These are phyloP conservation scores for Russula lepida DNA, from an alignment of 768 basidiomycete genomes.

Conservation along the genomic window DNA sequence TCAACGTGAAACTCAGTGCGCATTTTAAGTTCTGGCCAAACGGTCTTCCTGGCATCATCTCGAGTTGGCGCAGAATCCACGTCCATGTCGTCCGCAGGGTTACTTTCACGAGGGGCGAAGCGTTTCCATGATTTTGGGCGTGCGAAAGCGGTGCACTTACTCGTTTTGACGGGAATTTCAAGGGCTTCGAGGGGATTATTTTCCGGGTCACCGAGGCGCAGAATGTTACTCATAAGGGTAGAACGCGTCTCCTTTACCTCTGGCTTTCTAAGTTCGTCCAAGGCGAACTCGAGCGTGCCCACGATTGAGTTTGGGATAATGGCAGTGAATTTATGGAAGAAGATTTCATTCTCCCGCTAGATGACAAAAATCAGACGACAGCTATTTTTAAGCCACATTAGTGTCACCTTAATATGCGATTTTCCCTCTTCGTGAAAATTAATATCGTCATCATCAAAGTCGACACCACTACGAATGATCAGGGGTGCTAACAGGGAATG, in stretches of 20 bases:
- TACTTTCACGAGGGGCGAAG: slow-evolving; percentile 37
- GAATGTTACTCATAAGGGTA: slow-evolving; percentile 46
- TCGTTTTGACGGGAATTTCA: slow-evolving; percentile 62
- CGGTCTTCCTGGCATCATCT: slow-evolving; percentile 17
- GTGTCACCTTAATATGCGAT: slow-evolving; percentile 57
- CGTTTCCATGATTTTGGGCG: slow-evolving; percentile 76
- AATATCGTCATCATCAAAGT: slow-evolving; percentile 72
- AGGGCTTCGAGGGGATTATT: slow-evolving; percentile 61
- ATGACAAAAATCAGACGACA: background rate
- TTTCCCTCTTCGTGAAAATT: slow-evolving; percentile 62
- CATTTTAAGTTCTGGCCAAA: slow-evolving; percentile 36
- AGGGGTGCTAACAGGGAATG: background rate
- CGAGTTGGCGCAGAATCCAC: slow-evolving; percentile 18
- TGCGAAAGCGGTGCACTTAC: slow-evolving; percentile 69
- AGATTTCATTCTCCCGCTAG: slow-evolving; percentile 67
- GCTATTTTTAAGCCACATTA: background rate
- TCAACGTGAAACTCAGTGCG: slow-evolving; percentile 53
- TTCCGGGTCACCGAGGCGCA: slow-evolving; percentile 74
- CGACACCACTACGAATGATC: slow-evolving; percentile 57
- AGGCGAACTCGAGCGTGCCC: slow-evolving; percentile 57
- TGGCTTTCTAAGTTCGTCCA: slow-evolving; percentile 52
- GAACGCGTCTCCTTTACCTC: slow-evolving; percentile 66
- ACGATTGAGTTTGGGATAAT: slow-evolving; percentile 43
- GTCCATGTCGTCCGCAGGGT: slow-evolving; percentile 29
- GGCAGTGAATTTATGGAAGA: slow-evolving; percentile 45